Evolutionary conservation across 306 rosid species (phyloP).

Genomic region (Sechiopsis laciniata): DNA sequence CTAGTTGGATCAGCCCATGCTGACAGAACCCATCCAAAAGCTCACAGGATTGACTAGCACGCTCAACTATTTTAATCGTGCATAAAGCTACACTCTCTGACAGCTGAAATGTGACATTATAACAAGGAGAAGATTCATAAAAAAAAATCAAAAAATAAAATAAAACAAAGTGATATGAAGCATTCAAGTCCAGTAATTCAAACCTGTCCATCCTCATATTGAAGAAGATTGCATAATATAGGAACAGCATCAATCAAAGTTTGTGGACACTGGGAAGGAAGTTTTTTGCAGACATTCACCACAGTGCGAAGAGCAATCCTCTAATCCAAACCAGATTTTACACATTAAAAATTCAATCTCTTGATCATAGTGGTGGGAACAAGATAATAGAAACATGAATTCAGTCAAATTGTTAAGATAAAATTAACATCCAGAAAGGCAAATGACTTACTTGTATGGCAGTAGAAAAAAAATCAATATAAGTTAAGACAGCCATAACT

Average conservation of each 20-base stretch:
- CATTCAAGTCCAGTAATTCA: constrained; percentile 18
- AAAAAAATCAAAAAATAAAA: not conserved
- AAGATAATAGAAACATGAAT: not conserved
- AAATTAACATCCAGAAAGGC: constrained; percentile 4
- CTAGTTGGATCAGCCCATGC: constrained; percentile 72
- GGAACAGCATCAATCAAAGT: constrained; percentile 93
- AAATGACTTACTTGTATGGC: constrained; percentile 62
- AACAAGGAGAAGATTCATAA: constrained; percentile 10
- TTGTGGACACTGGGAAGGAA: constrained; percentile 74
- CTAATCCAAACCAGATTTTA: constrained; percentile 33
- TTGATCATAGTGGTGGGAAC: not conserved
- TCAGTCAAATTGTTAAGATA: not conserved
- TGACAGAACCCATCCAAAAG: constrained; percentile 80
- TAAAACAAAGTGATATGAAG: constrained; percentile 4
- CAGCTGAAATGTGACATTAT: constrained; percentile 52
- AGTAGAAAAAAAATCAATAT: constrained; percentile 86
- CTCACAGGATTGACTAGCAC: constrained; percentile 55
- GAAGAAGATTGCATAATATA: constrained; percentile 86
- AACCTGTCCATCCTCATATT: constrained; percentile 89
- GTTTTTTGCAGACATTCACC: constrained; percentile 89
- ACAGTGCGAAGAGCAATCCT: constrained; percentile 93
- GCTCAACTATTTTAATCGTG: constrained; percentile 73
- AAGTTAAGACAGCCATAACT: constrained; percentile 79
- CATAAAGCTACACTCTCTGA: constrained; percentile 79
- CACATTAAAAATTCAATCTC: not conserved